phyloP scores from a whole-genome alignment of 2,329 filamentous ascomycete species.

The Mycosphaerella arachidis region DNA sequence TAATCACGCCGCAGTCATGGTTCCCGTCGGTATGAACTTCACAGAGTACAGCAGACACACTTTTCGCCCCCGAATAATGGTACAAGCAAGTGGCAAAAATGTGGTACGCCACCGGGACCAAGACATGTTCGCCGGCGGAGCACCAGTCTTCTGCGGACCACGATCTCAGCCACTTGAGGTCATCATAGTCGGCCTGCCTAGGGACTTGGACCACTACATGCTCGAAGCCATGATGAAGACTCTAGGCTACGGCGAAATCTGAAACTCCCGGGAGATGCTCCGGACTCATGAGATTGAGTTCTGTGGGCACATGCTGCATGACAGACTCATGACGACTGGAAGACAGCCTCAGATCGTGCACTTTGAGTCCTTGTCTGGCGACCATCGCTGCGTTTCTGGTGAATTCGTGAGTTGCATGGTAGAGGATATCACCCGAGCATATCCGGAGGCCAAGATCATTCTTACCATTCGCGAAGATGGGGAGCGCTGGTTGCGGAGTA shows the following conservation, averaged over 20 bases:
- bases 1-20: neutral
- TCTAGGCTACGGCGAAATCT: slow-evolving; percentile 6
- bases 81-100: neutral
- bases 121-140: neutral
- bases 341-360: neutral
- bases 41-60: neutral
- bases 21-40: neutral
- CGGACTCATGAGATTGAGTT: neutral
- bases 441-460: slow-evolving; percentile 65
- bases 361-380: slow-evolving; percentile 3
- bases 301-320: neutral
- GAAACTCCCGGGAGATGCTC: slow-evolving; percentile 3
- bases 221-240: slow-evolving; percentile 8
- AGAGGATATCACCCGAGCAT: slow-evolving; percentile 44
- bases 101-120: neutral
- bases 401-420: slow-evolving; percentile 11
- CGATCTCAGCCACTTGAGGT: slow-evolving; percentile 1
- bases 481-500: slow-evolving; percentile 35
- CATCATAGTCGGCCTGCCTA: slow-evolving; percentile 5
- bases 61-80: neutral
- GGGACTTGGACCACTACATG: slow-evolving; percentile 4
- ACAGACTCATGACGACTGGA: neutral
- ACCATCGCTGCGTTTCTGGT: slow-evolving; percentile 1
- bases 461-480: slow-evolving; percentile 41
- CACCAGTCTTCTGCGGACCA: slow-evolving; percentile 2